These are phyloP conservation scores for Prunus yedoensis DNA, from an alignment of 331 rosid species.

Conservation along the genomic window DNA sequence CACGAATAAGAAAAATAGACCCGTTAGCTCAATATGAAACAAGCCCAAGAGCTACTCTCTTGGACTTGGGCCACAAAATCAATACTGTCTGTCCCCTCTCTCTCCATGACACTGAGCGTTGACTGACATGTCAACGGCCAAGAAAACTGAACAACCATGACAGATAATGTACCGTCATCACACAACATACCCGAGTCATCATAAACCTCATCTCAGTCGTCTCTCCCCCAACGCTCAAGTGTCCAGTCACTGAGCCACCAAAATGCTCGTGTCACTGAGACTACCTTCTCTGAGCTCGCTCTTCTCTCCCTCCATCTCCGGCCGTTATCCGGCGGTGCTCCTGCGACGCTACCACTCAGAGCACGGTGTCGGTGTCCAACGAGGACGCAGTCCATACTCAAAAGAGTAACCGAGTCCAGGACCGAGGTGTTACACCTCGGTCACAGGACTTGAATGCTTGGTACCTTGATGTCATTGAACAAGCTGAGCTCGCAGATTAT, in stretches of 20 bases:
- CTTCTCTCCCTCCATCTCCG: slow-evolving; percentile 19
- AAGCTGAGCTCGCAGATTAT: slow-evolving; percentile 88
- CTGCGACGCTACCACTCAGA: slow-evolving; percentile 37
- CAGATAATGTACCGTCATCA: not conserved
- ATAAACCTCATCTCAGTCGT: not conserved
- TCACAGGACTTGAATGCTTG: slow-evolving; percentile 90
- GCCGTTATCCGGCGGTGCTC: slow-evolving; percentile 24
- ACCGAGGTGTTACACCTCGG: slow-evolving; percentile 75
- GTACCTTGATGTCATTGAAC: slow-evolving; percentile 76
- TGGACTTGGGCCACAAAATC: not conserved
- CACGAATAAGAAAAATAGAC: not conserved
- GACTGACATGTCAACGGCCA: not conserved
- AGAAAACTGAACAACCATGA: not conserved
- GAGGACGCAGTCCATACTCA: slow-evolving; percentile 40
- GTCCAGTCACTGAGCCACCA: not conserved
- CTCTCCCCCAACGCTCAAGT: not conserved
- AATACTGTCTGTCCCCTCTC: not conserved
- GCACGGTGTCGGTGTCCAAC: slow-evolving; percentile 42
- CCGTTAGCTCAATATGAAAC: not conserved
- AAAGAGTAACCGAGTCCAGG: slow-evolving; percentile 52
- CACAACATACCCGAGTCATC: not conserved
- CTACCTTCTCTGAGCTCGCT: slow-evolving; percentile 64
- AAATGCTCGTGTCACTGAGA: slow-evolving; percentile 51
- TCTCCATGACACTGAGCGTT: not conserved
- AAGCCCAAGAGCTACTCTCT: not conserved